Conservation (phyloP, 345 rosid species). For the Brassica incana region DNA sequence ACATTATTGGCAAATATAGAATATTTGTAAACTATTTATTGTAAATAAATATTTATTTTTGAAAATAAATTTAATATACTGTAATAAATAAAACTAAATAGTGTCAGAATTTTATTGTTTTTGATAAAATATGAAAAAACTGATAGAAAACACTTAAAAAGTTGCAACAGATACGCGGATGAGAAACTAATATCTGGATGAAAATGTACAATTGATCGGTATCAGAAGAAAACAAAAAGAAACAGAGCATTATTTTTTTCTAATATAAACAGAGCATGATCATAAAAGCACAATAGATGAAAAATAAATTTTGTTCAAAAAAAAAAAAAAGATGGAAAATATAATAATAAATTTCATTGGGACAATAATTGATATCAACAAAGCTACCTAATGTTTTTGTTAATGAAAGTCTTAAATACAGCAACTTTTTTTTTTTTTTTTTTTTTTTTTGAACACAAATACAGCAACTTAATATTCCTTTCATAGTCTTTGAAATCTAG, state of each 20-base stretch:
- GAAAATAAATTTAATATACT: no score
- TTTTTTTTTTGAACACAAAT: no score
- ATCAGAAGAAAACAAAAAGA: neutral
- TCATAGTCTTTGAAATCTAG: neutral
- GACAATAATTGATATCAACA: neutral
- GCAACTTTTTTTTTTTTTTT: no score
- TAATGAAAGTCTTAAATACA: neutral
- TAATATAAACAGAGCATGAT: neutral
- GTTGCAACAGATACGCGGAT: neutral
- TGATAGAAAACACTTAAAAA: no score
- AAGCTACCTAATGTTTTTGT: neutral
- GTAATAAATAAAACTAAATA: no score
- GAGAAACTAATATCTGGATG: neutral
- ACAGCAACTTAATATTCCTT: neutral
- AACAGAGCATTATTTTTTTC: neutral
- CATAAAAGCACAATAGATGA: neutral
- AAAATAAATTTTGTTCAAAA: no score
- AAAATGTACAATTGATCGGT: neutral
- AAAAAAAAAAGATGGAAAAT: neutral
- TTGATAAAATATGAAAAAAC: no score
- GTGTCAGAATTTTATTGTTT: no score
- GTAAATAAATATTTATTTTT: no score
- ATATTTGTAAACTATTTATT: neutral
- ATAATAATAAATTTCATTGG: neutral
- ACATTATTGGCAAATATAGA: neutral